Percentiles rank a stretch among this genome's conserved stretches.
Evolutionary conservation across 768 basidiomycete genomes (phyloP).

Genomic region (Trametes maxima): DNA sequence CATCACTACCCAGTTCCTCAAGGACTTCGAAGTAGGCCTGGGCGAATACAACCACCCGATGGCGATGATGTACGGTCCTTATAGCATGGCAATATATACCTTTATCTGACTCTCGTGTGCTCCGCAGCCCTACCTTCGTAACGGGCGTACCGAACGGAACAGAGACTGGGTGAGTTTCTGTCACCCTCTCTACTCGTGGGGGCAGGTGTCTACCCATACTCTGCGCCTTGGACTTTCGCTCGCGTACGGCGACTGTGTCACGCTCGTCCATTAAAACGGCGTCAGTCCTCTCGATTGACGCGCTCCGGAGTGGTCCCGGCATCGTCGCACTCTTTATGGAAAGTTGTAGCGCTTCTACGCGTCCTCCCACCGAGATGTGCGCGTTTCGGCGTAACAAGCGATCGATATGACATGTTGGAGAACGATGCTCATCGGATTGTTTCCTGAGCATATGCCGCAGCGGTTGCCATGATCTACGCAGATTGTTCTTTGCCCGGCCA

Average conservation of each 20-base stretch:
- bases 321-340: slow-evolving; percentile 19
- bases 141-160: slow-evolving; percentile 93
- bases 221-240: not conserved
- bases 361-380: slow-evolving; percentile 13
- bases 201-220: not conserved
- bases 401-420: slow-evolving; percentile 17
- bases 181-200: not conserved
- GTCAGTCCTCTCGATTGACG: slow-evolving; percentile 5
- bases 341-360: slow-evolving; percentile 5
- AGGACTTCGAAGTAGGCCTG: slow-evolving; percentile 79
- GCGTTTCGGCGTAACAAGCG: slow-evolving; percentile 9
- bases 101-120: not conserved
- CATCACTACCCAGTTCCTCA: slow-evolving; percentile 79
- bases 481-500: too few species aligned
- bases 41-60: slow-evolving; percentile 73
- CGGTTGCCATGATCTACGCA: not conserved
- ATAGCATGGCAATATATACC: not conserved
- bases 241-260: not conserved
- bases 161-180: slow-evolving; percentile 75
- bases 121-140: slow-evolving; percentile 84
- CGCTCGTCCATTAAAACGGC: not conserved
- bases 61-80: slow-evolving; percentile 82
- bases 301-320: slow-evolving; percentile 18
- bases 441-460: not conserved
- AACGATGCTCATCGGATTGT: slow-evolving; percentile 13